These are phyloP conservation scores for Candida endomychidarum DNA, from an alignment of 805 yeast genomes.

Conservation along the genomic window DNA sequence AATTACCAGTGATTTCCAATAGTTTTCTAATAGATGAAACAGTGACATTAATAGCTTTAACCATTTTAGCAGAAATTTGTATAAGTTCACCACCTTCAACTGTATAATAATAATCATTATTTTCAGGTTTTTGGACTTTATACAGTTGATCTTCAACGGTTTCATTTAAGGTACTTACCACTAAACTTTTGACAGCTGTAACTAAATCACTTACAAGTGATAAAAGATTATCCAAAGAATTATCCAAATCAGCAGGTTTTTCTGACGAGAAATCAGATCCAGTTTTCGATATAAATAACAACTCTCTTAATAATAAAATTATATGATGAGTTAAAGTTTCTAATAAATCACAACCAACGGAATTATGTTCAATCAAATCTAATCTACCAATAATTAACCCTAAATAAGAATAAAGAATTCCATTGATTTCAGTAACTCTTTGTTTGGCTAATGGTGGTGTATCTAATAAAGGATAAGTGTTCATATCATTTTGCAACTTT, in stretches of 20 bases:
- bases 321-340: constrained; percentile 70
- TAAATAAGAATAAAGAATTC: constrained; percentile 57
- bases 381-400: constrained; percentile 72
- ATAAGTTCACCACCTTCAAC: constrained; percentile 68
- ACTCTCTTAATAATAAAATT: constrained; percentile 61
- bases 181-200: constrained; percentile 60
- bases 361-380: constrained; percentile 74
- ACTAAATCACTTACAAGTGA: constrained; percentile 66
- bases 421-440: constrained; percentile 64
- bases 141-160: constrained; percentile 31
- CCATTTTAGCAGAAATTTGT: constrained; percentile 58
- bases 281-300: constrained; percentile 57
- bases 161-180: constrained; percentile 52
- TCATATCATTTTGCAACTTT: constrained; percentile 35
- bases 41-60: constrained; percentile 51
- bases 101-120: constrained; percentile 50
- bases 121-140: constrained; percentile 2
- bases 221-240: constrained; percentile 55
- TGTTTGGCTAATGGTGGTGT: constrained; percentile 62
- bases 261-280: constrained; percentile 41
- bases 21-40: constrained; percentile 51
- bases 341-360: constrained; percentile 64
- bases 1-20: constrained; percentile 62
- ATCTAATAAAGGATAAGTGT: constrained; percentile 45
- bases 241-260: constrained; percentile 44